Conservation (phyloP, 352 stramenopile genomes). For the Globisporangium spinosum region DNA sequence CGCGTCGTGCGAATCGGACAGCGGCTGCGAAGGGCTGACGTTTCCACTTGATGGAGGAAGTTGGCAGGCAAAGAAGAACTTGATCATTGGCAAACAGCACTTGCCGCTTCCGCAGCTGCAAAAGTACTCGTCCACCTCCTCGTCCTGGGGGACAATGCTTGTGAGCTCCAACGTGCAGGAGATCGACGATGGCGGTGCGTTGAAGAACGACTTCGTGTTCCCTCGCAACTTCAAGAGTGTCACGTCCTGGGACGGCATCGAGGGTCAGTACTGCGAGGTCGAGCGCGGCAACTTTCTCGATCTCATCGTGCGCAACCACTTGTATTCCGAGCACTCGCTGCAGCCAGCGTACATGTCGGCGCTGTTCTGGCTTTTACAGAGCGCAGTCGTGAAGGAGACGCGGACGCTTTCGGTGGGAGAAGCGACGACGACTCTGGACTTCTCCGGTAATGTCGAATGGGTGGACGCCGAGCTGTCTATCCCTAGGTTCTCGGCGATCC, state of each 20-base stretch:
- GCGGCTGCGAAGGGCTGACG: slow-evolving; percentile 28
- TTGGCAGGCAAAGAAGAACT: slow-evolving; percentile 5
- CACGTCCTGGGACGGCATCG: slow-evolving; percentile 27
- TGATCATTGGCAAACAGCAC: slow-evolving; percentile 30
- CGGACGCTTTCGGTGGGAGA: slow-evolving; percentile 9
- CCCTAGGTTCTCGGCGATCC: slow-evolving; percentile 29
- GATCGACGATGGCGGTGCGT: slow-evolving; percentile 38
- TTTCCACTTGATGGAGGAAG: slow-evolving; percentile 20
- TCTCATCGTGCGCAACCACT: slow-evolving; percentile 33
- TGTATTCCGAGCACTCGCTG: slow-evolving; percentile 49
- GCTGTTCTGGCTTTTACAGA: slow-evolving; percentile 55
- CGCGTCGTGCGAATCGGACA: slow-evolving; percentile 16
- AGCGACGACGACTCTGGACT: slow-evolving; percentile 23
- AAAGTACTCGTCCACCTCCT: slow-evolving; percentile 25
- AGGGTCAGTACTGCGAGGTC: slow-evolving; percentile 35
- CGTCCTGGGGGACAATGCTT: slow-evolving; percentile 30
- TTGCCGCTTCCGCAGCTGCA: slow-evolving; percentile 31
- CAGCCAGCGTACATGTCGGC: slow-evolving; percentile 44
- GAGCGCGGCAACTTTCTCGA: slow-evolving; percentile 44
- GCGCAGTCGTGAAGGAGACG: slow-evolving; percentile 31
- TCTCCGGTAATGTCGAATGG: slow-evolving; percentile 23
- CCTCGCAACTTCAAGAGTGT: slow-evolving; percentile 39
- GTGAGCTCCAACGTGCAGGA: slow-evolving; percentile 48
- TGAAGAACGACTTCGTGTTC: slow-evolving; percentile 60
- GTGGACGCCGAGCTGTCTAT: slow-evolving; percentile 37